Conservation (phyloP, 1,284 basidiomycete species). For the Sphagnurus paluster region DNA sequence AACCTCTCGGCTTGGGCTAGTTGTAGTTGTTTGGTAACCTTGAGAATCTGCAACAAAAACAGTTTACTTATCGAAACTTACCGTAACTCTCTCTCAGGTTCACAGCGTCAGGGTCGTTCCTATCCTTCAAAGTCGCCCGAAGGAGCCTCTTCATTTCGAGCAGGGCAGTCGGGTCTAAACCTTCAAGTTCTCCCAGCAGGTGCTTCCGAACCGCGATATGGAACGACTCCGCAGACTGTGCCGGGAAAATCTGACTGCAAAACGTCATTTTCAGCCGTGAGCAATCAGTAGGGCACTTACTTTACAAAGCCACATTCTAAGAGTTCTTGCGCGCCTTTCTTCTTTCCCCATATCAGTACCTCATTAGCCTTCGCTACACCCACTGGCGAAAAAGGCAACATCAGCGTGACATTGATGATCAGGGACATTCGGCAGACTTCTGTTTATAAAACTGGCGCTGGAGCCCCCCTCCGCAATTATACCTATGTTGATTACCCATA, state of each 20-base stretch:
- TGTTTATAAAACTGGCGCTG: constrained; percentile 66
- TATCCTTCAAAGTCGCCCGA: constrained; percentile 55
- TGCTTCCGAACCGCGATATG: constrained; percentile 50
- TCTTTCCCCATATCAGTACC: constrained; percentile 67
- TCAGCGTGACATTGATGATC: background rate
- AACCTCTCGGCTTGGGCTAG: constrained; percentile 61
- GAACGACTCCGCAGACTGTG: constrained; percentile 51
- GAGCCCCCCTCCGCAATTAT: constrained; percentile 65
- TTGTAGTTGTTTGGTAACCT: background rate
- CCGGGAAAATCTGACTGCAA: constrained; percentile 58
- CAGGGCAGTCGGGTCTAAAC: constrained; percentile 55
- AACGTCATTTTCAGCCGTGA: background rate
- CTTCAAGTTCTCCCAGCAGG: constrained; percentile 51
- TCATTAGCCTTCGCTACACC: constrained; percentile 69
- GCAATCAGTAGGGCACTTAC: constrained; percentile 32
- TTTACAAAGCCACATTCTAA: constrained; percentile 65
- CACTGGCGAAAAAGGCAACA: constrained; percentile 40
- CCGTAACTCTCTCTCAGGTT: constrained; percentile 70
- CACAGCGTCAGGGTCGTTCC: constrained; percentile 62
- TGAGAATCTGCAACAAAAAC: background rate
- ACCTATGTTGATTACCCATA: constrained; percentile 34
- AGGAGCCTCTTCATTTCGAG: constrained; percentile 56
- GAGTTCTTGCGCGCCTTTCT: constrained; percentile 59
- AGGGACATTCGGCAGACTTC: constrained; percentile 41
- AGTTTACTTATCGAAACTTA: too few relatives aligned